Evolutionary conservation across 2,329 filamentous ascomycete genomes (phyloP), one percentile per base, ranked within the genome.

Genomic region (Ustilaginoidea virens): DNA sequence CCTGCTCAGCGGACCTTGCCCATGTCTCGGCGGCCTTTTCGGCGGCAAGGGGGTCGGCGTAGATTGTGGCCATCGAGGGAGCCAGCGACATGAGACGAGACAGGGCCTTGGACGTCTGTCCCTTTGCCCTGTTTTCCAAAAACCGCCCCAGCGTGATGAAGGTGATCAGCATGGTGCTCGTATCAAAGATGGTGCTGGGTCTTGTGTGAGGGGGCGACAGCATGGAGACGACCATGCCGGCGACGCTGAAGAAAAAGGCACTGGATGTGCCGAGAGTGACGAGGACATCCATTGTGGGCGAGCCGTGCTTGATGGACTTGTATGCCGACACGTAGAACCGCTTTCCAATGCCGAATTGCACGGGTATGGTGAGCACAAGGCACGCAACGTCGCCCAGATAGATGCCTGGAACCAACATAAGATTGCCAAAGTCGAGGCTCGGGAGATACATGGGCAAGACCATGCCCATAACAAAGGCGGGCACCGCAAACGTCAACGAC

Each of bases 241-340:
- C 72, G 40, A 85, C 58, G 50, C 87, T 96, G 58, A 94, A 98
- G 54, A 93, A 90, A 60, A 96, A 98, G 13, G 90, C 90, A 14
- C 85, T 79, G 0, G 86, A 92, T 5, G 90, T 98, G 29, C 90
- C 90, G 12, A 98, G 60, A 33, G 93, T 81, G 30, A 98, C 81
- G 14, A 98, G 66, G 2, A 96, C 90, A 48, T 98, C 90, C 90
- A 98, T 98, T 1, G 90, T 98, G 0, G 90, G 87, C 5, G 86
- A 80, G 13, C 74, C 71, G 50, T 98, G 90, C 53, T 79, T 83
- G 42, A 98, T 51, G 2, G 85, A 93, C 50, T 92, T 93, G 57
- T 71, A 96, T n/a, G 87, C 86, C 16, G 83, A 90, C 33, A 78
- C 52, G 49, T 98, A 98, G 51, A 96, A 98, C 10, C 90, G 80